Base-by-base conservation (phyloP, 352 stramenopile genomes). In the Phytophthora parvispora region DNA sequence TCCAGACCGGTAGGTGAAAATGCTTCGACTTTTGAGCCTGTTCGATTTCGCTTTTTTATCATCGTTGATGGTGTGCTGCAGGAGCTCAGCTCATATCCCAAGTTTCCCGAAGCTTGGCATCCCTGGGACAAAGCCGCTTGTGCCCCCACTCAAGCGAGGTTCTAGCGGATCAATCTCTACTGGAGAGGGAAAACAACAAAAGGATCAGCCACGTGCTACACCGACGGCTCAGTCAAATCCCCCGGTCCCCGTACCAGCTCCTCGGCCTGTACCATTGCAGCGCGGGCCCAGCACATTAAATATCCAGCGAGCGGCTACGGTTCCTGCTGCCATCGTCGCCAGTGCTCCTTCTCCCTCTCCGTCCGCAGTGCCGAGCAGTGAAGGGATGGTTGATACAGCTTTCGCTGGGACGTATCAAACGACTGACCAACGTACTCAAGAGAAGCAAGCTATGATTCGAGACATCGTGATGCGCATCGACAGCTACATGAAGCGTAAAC, bases 401-500 rank as follows among this genome's bases (percentile, higher is more conserved):
- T 94, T 93, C 28, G 65, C 69, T 40, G 76, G 72, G 3, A 72
- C 76, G 4, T 94, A 94, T 45, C 84, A 96, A 45, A 87, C 78
- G 13, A 91, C 74, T 0, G 81, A 92, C 34, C 77, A 89, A 15
- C 80, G 90, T 28, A 84, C 83, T 8, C 83, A 90, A 22, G 81
- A 94, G 60, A 90, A 91, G 27, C 72, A 89, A 45, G 78, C 80
- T 6, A 59, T 96, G 57, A 88, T 96, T 29, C 83, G 84, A 55
- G 81, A 92, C 31, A 83, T 96, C 31, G 87, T 94, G 16, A 75
- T 86, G 49, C 89, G 87, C 16, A 96, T 96, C 53, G 89, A 95
- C 58, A 79, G 72, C 34, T 93, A 94, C 78, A 91, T 96, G 77
- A 92, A 91, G 65, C 86, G 87, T 47, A 96, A 95, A 69, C 89